phyloP scores from a whole-genome alignment of 2,329 filamentous ascomycete species.

The Chaetomiaceae sp. region DNA sequence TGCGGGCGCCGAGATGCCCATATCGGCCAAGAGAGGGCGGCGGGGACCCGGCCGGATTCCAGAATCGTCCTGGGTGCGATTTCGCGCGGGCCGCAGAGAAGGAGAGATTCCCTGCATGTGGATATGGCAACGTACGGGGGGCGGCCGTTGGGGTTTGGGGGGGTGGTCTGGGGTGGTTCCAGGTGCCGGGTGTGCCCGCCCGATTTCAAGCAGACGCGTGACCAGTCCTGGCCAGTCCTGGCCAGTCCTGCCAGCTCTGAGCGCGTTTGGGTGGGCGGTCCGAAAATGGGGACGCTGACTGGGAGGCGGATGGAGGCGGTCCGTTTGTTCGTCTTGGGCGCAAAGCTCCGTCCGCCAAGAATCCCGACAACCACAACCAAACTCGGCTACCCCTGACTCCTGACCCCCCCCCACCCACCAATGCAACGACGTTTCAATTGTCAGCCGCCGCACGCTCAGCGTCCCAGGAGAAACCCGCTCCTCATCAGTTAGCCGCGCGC shows the following conservation, averaged over 20 bases:
- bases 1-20: constrained; percentile 13
- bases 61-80: constrained; percentile 16
- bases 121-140: not conserved
- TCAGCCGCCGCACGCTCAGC: too few species aligned
- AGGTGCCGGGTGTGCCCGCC: too few species aligned
- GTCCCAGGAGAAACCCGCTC: too few species aligned
- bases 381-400: too few species aligned
- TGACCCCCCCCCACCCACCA: too few species aligned
- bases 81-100: constrained; percentile 9
- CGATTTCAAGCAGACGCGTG: too few species aligned
- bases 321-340: constrained; percentile 10
- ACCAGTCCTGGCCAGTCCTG: too few species aligned
- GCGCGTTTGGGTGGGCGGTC: too few species aligned
- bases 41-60: constrained; percentile 16
- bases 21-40: constrained; percentile 14
- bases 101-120: not conserved
- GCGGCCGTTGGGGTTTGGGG: not conserved
- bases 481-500: too few species aligned
- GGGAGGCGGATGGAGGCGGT: constrained; percentile 17
- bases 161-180: constrained; percentile 5
- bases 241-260: too few species aligned
- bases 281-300: not conserved
- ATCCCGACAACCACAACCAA: too few species aligned
- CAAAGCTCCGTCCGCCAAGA: constrained; percentile 12
- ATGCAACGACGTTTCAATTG: too few species aligned